Base-by-base conservation (phyloP, 78 protist species). In the Guillardia theta region DNA sequence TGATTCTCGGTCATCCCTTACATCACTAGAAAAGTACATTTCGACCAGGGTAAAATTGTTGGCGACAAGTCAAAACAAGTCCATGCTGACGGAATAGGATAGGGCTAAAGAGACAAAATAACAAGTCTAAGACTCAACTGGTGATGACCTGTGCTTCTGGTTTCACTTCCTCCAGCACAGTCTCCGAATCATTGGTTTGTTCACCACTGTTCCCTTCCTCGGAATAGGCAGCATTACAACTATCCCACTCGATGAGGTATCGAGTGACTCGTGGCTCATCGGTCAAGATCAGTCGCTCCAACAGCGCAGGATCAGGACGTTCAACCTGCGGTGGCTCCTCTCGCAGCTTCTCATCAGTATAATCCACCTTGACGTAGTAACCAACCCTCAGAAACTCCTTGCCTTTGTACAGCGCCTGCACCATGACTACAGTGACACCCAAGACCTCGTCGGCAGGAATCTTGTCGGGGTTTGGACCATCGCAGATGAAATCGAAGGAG, bases 311-410 rank as follows among this genome's bases (percentile, higher is more conserved):
- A 43, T 70, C 87, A 37, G 87, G 87, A 22, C 87, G 9, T 37
- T 70, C 87, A 3, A 70, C 87, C 22, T 70, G 39, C n/a, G 87
- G 87, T 6, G 87, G 70, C 70, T 58, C 70, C 70, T 58, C 83
- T 18, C 90, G 45, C 90, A 88, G 64, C 64, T 88, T 48, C 41
- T 88, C 93, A 43, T 88, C 93, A 12, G 8, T 64, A 27, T 88
- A 88, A 18, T 45, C 39, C 33, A 48, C 24, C 5, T 24, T 48
- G 76, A 88, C 93, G 62, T 88, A 88, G 22, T 88, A 88, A 6
- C 93, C 93, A 18, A 88, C 54, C 33, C 93, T 54, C 76, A 88
- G 6, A 41, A 88, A 88, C 64, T 88, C 93, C 93, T 48, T 45
- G 48, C 53, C 90, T 18, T 43, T 37, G 9, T 37, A 78, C 33